Evolutionary conservation across 257 asterid species (phyloP).

Genomic region (Solanum pinnatisectum): DNA sequence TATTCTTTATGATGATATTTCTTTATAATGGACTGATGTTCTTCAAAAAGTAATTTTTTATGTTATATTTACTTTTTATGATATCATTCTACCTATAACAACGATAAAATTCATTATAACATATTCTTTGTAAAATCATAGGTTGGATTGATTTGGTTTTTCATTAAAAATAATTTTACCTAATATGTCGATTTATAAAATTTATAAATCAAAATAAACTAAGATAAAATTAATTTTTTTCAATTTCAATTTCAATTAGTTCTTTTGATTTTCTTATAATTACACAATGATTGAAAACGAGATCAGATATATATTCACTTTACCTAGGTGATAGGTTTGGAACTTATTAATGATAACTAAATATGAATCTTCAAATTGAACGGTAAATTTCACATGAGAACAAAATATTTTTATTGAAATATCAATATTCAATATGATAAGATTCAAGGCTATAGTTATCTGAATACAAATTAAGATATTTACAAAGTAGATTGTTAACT

Average conservation of each 20-base stretch:
- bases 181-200: neutral
- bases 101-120: too few relatives aligned
- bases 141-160: neutral
- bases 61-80: too few relatives aligned
- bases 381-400: too few relatives aligned
- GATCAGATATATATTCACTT: neutral
- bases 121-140: too few relatives aligned
- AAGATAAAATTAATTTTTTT: neutral
- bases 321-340: neutral
- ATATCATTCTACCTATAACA: too few relatives aligned
- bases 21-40: neutral
- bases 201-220: too few relatives aligned
- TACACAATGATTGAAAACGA: too few relatives aligned
- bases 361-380: neutral
- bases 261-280: neutral
- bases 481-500: too few relatives aligned
- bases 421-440: neutral
- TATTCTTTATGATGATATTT: too few relatives aligned
- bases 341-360: neutral
- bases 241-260: neutral
- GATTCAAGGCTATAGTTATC: neutral
- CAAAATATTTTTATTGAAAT: neutral
- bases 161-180: neutral
- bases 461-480: neutral
- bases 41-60: neutral